A percentile compares a stretch with the other conserved stretches of the same genome.
phyloP scores from a whole-genome alignment of 2,329 filamentous ascomycete species.

The Onygena corvina region DNA sequence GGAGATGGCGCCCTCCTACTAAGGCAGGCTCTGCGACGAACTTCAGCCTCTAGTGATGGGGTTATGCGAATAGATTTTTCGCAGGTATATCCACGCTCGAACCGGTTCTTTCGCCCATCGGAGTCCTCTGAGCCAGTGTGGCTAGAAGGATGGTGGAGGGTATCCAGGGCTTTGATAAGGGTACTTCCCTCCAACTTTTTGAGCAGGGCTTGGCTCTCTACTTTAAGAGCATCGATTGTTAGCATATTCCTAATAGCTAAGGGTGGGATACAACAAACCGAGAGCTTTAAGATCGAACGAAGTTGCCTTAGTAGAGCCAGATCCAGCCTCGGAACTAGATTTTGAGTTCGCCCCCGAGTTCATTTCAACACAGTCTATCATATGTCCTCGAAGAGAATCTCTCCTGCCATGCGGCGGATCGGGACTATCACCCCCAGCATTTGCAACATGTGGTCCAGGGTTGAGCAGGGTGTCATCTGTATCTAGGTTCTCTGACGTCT shows the following conservation, averaged over 20 bases:
- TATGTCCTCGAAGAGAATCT: slow-evolving; percentile 14
- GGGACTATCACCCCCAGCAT: slow-evolving; percentile 16
- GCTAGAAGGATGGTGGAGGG: not conserved
- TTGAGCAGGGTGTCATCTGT: not conserved
- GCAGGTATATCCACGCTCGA: not conserved
- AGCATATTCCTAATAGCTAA: not conserved
- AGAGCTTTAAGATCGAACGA: not conserved
- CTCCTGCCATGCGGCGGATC: slow-evolving; percentile 12
- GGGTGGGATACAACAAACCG: not conserved
- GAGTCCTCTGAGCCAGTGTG: not conserved
- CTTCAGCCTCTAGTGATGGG: not conserved
- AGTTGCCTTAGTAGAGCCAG: not conserved
- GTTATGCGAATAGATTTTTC: not conserved
- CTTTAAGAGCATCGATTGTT: not conserved
- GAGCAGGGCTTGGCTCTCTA: not conserved
- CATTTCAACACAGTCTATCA: slow-evolving; percentile 13
- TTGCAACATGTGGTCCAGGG: slow-evolving; percentile 10
- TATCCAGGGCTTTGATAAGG: not conserved
- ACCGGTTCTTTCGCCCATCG: not conserved
- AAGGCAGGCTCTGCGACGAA: not conserved
- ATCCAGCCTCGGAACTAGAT: not conserved
- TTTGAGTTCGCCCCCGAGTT: not conserved
- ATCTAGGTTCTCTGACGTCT: not conserved
- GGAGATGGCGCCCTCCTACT: not conserved
- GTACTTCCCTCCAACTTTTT: not conserved